Conservation (phyloP, 164 flowering plant genomes). For the Berberis thunbergii region DNA sequence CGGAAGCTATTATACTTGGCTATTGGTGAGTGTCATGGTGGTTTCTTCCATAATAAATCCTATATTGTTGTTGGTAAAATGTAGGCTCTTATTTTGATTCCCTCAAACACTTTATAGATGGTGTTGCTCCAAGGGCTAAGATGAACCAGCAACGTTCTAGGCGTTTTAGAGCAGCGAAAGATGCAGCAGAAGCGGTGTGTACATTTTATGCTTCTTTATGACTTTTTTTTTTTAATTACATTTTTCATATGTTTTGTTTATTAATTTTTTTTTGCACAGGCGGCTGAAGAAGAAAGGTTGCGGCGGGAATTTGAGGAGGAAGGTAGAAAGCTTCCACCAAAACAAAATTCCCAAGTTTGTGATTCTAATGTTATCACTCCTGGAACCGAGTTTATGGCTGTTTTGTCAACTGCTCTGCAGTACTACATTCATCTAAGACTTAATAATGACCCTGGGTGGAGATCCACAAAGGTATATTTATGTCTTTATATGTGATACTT, state of each 20-base stretch:
- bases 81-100: constrained; percentile 1
- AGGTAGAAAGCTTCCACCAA: constrained; percentile 89
- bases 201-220: constrained; percentile 8
- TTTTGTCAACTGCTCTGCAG: constrained; percentile 73
- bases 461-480: constrained; percentile 56
- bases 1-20: constrained; percentile 89
- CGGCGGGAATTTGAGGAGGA: constrained; percentile 82
- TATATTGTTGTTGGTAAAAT: neutral
- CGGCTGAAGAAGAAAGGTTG: constrained; percentile 78
- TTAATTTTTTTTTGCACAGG: constrained; percentile 31
- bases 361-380: no score
- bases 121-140: constrained; percentile 98
- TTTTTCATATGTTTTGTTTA: neutral
- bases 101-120: constrained; percentile 40
- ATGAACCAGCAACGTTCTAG: constrained; percentile 98
- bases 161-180: constrained; percentile 96
- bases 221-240: neutral
- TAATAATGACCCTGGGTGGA: constrained; percentile 94
- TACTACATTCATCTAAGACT: constrained; percentile 81
- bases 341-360: constrained; percentile 46
- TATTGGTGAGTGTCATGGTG: constrained; percentile 51
- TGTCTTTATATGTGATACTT: neutral
- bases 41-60: neutral
- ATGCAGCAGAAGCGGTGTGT: constrained; percentile 86
- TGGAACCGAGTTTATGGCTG: no score